These are phyloP conservation scores for Crotalaria pallida DNA, from an alignment of 306 rosid genomes.

Conservation along the genomic window DNA sequence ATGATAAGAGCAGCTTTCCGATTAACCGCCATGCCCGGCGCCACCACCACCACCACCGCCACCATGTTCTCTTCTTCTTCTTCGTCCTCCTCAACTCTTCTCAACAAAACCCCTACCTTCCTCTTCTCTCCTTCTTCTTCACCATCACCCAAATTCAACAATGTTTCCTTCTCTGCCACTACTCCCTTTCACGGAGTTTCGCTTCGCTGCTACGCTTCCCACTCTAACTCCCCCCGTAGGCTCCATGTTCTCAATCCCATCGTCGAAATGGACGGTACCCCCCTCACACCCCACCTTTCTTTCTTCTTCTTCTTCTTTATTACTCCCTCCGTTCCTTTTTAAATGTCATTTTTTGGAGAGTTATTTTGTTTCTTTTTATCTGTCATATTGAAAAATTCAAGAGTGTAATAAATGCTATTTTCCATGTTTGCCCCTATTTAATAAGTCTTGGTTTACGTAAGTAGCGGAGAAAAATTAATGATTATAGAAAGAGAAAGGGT, in stretches of 20 bases:
- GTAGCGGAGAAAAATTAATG: no score
- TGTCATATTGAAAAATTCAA: no score
- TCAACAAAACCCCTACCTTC: constrained; percentile 44
- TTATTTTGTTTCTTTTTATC: no score
- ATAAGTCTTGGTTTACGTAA: no score
- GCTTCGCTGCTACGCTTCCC: constrained; percentile 66
- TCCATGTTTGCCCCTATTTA: no score
- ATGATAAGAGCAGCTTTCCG: constrained; percentile 43
- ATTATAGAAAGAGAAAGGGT: no score
- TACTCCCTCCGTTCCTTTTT: no score
- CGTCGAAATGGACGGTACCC: constrained; percentile 93
- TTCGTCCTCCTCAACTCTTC: constrained; percentile 25
- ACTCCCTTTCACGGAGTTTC: constrained; percentile 30
- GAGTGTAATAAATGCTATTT: no score
- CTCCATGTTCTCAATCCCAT: constrained; percentile 71
- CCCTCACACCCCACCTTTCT: no score
- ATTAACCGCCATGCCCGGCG: constrained; percentile 36
- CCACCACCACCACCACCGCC: constrained; percentile 30
- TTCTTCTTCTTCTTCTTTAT: neutral
- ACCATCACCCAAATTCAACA: constrained; percentile 22
- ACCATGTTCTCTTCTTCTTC: constrained; percentile 34
- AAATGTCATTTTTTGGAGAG: no score
- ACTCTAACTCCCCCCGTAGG: constrained; percentile 30
- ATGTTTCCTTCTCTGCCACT: constrained; percentile 43
- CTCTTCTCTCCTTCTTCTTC: constrained; percentile 23